Evolutionary conservation across 2,329 filamentous ascomycete genomes (phyloP).

Genomic region (Neonectria punicea): DNA sequence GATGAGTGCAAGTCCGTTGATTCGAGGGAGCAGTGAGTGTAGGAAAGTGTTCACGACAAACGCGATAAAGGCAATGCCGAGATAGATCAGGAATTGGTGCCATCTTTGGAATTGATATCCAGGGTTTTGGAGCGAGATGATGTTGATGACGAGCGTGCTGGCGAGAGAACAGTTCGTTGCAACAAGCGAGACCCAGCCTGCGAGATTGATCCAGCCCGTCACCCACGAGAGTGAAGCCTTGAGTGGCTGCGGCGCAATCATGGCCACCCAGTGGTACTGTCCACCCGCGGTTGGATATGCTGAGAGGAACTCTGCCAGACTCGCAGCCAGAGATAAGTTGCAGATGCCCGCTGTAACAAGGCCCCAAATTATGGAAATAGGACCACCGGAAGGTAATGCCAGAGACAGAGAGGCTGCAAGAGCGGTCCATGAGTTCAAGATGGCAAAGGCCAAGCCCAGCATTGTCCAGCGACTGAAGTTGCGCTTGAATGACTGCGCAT

Average conservation of each 20-base stretch:
- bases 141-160: constrained; percentile 72
- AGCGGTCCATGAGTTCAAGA: constrained; percentile 59
- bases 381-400: constrained; percentile 68
- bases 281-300: constrained; percentile 68
- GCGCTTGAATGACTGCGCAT: constrained; percentile 22
- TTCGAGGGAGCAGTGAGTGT: constrained; percentile 44
- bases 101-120: constrained; percentile 67
- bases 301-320: constrained; percentile 75
- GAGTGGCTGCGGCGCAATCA: constrained; percentile 31
- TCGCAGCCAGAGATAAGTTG: constrained; percentile 64
- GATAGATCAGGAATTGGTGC: constrained; percentile 73
- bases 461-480: constrained; percentile 43
- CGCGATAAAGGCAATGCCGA: constrained; percentile 42
- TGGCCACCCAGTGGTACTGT: constrained; percentile 79
- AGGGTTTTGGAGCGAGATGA: constrained; percentile 70
- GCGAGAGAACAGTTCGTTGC: constrained; percentile 75
- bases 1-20: constrained; percentile 74
- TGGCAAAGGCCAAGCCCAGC: constrained; percentile 58
- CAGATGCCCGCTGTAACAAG: constrained; percentile 48
- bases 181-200: constrained; percentile 72
- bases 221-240: constrained; percentile 45
- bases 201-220: constrained; percentile 71
- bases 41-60: constrained; percentile 47
- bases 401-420: constrained; percentile 57
- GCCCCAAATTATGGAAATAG: constrained; percentile 76